Evolutionary conservation across 345 rosid species (phyloP).

Genomic region (Heritiera littoralis): DNA sequence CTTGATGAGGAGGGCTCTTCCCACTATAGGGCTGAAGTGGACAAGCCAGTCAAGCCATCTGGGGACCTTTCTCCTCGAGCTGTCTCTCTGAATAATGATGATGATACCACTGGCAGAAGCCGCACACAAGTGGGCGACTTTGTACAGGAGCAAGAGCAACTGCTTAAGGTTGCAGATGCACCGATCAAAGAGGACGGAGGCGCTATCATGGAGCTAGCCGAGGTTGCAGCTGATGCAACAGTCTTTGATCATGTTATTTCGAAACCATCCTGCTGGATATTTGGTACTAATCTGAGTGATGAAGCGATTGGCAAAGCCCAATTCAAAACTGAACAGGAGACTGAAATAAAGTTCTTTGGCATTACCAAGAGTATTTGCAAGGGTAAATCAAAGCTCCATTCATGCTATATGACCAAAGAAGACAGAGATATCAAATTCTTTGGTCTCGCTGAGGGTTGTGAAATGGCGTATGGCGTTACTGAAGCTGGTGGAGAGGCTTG

Average conservation of each 20-base stretch:
- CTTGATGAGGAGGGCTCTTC: not conserved
- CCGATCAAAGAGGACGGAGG: not conserved
- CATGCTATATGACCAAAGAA: not conserved
- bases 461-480: not conserved
- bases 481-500: not conserved
- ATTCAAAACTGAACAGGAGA: not conserved
- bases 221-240: not conserved
- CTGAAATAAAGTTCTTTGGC: not conserved
- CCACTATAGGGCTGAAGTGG: constrained; percentile 4
- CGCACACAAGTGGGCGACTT: not conserved
- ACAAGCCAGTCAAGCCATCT: not conserved
- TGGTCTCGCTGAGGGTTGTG: not conserved
- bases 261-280: not conserved
- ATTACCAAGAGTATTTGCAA: not conserved
- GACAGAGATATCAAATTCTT: not conserved
- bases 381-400: not conserved
- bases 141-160: not conserved
- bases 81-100: not conserved
- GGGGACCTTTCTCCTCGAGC: not conserved
- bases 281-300: not conserved
- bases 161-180: not conserved
- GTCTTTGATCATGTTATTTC: not conserved
- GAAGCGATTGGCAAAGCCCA: not conserved
- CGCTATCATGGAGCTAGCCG: not conserved
- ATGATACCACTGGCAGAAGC: not conserved